Evolutionary conservation across 495 filamentous ascomycete species (phyloP).

Genomic region (Tricharina praecox): DNA sequence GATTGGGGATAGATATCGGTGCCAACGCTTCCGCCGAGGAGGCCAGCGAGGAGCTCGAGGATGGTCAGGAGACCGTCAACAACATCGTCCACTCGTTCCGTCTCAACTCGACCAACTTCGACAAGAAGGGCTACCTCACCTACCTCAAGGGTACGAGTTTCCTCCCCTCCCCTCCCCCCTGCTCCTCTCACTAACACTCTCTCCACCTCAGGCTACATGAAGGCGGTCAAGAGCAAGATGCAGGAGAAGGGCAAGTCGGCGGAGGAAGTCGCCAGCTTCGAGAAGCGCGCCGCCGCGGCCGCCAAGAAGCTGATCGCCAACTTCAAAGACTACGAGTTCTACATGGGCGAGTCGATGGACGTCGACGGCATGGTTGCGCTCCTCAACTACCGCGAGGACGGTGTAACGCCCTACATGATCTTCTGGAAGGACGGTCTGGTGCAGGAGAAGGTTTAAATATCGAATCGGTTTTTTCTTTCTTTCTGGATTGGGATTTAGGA

Average conservation of each 20-base stretch:
- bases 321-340: constrained; percentile 92
- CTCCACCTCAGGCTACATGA: constrained; percentile 91
- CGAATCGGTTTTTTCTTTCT: too few species aligned
- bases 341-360: constrained; percentile 79
- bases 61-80: constrained; percentile 60
- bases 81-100: constrained; percentile 90
- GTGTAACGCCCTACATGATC: constrained; percentile 70
- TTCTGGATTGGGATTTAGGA: too few species aligned
- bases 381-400: constrained; percentile 94
- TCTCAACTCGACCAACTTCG: constrained; percentile 54
- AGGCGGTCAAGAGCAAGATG: constrained; percentile 56
- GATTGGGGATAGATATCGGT: constrained; percentile 70
- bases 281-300: constrained; percentile 50
- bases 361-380: constrained; percentile 88
- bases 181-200: too few species aligned
- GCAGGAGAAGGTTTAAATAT: constrained; percentile 87
- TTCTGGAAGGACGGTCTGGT: constrained; percentile 92
- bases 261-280: constrained; percentile 55
- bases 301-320: constrained; percentile 62
- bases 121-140: constrained; percentile 65
- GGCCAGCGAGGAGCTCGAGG: constrained; percentile 51
- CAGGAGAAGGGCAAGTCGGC: constrained; percentile 42
- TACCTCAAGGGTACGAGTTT: constrained; percentile 60
- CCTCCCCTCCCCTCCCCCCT: too few species aligned
- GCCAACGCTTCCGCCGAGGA: constrained; percentile 96